A percentile compares a stretch with the other conserved stretches of the same genome.
Evolutionary conservation across 805 yeast species (phyloP).

Genomic region (Saccharomyces mikatae): DNA sequence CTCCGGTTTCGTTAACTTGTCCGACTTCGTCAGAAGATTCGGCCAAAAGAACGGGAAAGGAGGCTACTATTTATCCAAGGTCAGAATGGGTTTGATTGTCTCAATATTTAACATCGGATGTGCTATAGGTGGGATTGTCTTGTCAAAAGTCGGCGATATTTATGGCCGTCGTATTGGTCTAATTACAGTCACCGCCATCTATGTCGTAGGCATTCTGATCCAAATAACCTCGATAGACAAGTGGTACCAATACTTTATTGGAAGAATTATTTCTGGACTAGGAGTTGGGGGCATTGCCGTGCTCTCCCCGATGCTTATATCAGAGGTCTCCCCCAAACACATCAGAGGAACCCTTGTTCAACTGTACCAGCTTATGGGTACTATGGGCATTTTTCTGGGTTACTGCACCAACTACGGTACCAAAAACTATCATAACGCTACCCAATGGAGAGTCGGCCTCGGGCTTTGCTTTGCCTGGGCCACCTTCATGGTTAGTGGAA

Average conservation of each 20-base stretch:
- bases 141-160: conserved; percentile 51
- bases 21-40: conserved; percentile 48
- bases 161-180: conserved; percentile 60
- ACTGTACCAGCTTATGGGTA: conserved; percentile 57
- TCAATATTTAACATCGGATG: conserved; percentile 64
- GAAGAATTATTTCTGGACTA: conserved; percentile 40
- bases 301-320: conserved; percentile 60
- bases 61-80: conserved; percentile 38
- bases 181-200: conserved; percentile 51
- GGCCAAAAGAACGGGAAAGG: conserved; percentile 42
- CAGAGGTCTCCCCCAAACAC: conserved; percentile 60
- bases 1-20: conserved; percentile 54
- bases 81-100: conserved; percentile 48
- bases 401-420: conserved; percentile 66
- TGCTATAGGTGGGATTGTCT: conserved; percentile 58
- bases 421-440: conserved; percentile 47
- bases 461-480: conserved; percentile 45
- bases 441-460: conserved; percentile 64
- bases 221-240: conserved; percentile 47
- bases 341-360: conserved; percentile 63
- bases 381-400: conserved; percentile 62
- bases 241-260: conserved; percentile 61
- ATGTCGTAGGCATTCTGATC: conserved; percentile 59
- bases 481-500: conserved; percentile 27
- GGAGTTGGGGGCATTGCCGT: conserved; percentile 72